Conservation (phyloP, 176 grass and related monocot genomes). For the Oryza rufipogon region DNA sequence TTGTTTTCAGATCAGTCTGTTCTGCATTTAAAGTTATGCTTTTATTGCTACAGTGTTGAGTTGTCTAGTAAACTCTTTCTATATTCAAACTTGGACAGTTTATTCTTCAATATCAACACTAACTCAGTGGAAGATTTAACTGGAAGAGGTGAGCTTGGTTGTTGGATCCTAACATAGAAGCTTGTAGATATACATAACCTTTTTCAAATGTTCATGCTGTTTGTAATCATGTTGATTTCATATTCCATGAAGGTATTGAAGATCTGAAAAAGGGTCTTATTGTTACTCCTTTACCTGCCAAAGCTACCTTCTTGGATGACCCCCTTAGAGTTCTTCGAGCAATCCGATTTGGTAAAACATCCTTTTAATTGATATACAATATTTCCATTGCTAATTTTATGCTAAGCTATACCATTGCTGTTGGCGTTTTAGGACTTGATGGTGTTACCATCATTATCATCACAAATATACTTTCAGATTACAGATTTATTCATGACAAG, state of each 20-base stretch:
- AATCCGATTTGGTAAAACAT: slow-evolving; percentile 83
- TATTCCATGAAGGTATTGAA: slow-evolving; percentile 67
- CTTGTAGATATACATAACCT: slow-evolving; percentile 6
- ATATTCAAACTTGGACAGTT: slow-evolving; percentile 48
- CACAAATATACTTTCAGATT: not conserved
- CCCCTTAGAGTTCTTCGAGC: slow-evolving; percentile 98
- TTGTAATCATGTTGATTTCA: slow-evolving; percentile 32
- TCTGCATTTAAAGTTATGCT: slow-evolving; percentile 10
- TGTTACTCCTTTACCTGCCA: slow-evolving; percentile 88
- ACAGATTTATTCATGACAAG: slow-evolving; percentile 16
- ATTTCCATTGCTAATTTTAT: not conserved
- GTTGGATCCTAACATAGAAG: slow-evolving; percentile 22
- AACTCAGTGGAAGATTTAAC: slow-evolving; percentile 89
- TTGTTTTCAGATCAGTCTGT: not conserved
- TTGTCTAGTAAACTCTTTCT: slow-evolving; percentile 9
- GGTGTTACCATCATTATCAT: too few species aligned
- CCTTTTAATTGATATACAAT: slow-evolving; percentile 21
- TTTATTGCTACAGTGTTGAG: slow-evolving; percentile 18
- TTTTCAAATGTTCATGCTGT: slow-evolving; percentile 15
- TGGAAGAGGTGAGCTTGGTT: slow-evolving; percentile 63
- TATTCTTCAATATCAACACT: slow-evolving; percentile 96
- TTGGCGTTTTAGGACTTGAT: not conserved
- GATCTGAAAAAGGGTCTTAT: slow-evolving; percentile 75
- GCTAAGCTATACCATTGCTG: not conserved
- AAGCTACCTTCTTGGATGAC: slow-evolving; percentile 93